Percentiles rank a stretch among this genome's conserved stretches.
These are phyloP conservation scores for Mucor racemosus DNA, from an alignment of 371 early-diverging fungal genomes.

Conservation along the genomic window DNA sequence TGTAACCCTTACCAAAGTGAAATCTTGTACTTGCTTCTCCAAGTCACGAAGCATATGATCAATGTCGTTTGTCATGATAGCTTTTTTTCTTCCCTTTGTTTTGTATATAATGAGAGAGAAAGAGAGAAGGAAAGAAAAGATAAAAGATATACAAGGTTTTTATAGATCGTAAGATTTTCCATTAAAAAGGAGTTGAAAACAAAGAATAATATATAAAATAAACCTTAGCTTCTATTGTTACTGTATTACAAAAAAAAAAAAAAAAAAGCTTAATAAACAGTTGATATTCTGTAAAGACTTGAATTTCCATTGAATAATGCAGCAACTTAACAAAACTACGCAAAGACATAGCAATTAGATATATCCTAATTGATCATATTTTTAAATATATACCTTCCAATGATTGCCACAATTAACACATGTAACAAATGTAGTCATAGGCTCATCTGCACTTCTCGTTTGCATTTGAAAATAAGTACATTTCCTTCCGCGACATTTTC, in stretches of 20 bases:
- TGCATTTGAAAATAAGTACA: constrained; percentile 95
- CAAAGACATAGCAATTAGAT: background rate
- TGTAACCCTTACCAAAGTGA: constrained; percentile 39
- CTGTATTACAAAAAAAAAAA: background rate
- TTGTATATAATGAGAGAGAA: background rate
- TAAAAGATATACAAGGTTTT: background rate
- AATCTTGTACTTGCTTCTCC: constrained; percentile 50
- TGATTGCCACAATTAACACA: constrained; percentile 82
- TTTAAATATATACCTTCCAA: constrained; percentile 71
- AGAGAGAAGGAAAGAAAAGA: background rate
- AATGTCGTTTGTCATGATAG: constrained; percentile 31
- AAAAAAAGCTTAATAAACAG: background rate
- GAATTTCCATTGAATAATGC: background rate
- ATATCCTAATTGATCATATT: background rate
- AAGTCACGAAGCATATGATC: constrained; percentile 43
- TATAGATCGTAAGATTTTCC: background rate
- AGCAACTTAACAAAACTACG: background rate
- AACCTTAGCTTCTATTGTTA: background rate
- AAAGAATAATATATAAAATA: background rate
- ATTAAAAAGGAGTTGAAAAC: background rate
- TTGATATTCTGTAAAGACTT: constrained; percentile 5
- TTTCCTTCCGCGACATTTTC: constrained; percentile 88
- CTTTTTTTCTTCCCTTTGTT: background rate
- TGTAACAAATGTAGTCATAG: constrained; percentile 95
- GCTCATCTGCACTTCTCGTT: constrained; percentile 96